phyloP scores from a whole-genome alignment of 2,329 filamentous ascomycete genomes.

The Zopfia rhizophila region DNA sequence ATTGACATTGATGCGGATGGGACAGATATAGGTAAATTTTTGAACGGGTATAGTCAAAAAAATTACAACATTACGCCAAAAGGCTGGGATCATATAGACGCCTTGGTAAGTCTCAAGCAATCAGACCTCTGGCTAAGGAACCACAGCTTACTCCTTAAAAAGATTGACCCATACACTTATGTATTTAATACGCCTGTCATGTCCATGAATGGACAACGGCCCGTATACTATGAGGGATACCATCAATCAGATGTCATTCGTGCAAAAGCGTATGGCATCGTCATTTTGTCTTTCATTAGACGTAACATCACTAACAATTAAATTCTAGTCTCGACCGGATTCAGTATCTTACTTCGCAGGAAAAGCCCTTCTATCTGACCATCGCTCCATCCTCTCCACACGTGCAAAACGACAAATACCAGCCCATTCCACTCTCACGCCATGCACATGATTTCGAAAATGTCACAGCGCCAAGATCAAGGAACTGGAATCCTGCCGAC shows the following conservation, averaged over 20 bases:
- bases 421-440: constrained; percentile 22
- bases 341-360: constrained; percentile 20
- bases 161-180: constrained; percentile 40
- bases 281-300: too few species aligned
- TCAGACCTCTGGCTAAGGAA: background rate
- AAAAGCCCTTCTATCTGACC: constrained; percentile 31
- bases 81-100: constrained; percentile 37
- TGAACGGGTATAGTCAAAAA: constrained; percentile 11
- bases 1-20: background rate
- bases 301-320: too few species aligned
- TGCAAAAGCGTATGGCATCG: constrained; percentile 36
- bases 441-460: constrained; percentile 26
- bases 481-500: constrained; percentile 42
- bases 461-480: constrained; percentile 6
- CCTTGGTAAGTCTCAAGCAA: constrained; percentile 8
- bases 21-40: constrained; percentile 18
- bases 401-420: constrained; percentile 14
- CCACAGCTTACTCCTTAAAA: background rate
- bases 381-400: constrained; percentile 33
- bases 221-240: constrained; percentile 30
- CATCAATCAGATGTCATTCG: constrained; percentile 37
- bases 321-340: constrained; percentile 21
- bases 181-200: constrained; percentile 38
- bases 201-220: constrained; percentile 32
- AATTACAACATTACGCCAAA: constrained; percentile 31